Evolutionary conservation across 805 yeast species (phyloP).

Genomic region (Maudiozyma bulderi): DNA sequence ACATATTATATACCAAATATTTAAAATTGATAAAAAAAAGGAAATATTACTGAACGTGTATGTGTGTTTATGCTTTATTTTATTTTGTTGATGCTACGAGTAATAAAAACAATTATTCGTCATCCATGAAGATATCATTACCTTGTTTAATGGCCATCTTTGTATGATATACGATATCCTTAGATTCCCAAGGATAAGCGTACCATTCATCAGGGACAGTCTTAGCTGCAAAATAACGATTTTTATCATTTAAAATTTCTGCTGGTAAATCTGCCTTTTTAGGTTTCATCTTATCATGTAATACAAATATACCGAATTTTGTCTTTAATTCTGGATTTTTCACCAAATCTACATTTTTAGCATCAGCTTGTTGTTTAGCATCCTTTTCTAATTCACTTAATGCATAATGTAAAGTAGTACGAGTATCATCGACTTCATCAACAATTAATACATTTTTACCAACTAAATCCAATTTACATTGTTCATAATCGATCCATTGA

Average conservation of each 20-base stretch:
- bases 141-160: conserved; percentile 66
- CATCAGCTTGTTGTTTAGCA: conserved; percentile 50
- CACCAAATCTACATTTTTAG: conserved; percentile 36
- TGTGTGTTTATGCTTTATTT: too few species aligned
- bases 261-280: conserved; percentile 65
- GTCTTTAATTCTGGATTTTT: conserved; percentile 41
- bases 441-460: conserved; percentile 66
- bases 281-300: conserved; percentile 65
- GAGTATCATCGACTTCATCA: conserved; percentile 80
- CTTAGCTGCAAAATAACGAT: conserved; percentile 61
- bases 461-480: conserved; percentile 46
- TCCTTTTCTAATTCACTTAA: conserved; percentile 65
- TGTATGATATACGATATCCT: conserved; percentile 66
- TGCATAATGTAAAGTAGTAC: conserved; percentile 77
- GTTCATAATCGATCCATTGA: conserved; percentile 74
- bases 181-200: conserved; percentile 81
- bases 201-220: conserved; percentile 74
- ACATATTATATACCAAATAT: too few species aligned
- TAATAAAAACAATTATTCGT: background rate
- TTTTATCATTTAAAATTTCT: conserved; percentile 47
- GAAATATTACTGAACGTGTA: too few species aligned
- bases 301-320: conserved; percentile 63
- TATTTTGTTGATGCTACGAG: too few species aligned
- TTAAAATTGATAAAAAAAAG: too few species aligned
- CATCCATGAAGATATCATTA: conserved; percentile 41